Conservation (phyloP, 2,329 filamentous ascomycete species). For the Juglanconis sp. region DNA sequence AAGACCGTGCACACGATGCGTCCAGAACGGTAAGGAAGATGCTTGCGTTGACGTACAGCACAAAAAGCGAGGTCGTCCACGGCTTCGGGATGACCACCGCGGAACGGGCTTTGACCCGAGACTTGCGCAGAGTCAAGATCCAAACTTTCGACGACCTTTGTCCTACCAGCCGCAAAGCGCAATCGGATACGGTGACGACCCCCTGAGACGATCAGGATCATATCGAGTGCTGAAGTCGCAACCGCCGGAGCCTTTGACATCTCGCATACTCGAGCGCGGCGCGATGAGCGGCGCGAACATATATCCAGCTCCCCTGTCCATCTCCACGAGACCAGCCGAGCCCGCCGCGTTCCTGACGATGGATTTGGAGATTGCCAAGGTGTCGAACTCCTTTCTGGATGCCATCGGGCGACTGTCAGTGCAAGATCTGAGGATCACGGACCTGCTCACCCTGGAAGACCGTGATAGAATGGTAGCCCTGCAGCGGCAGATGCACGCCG, state of each 20-base stretch:
- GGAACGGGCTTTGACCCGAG: slow-evolving; percentile 56
- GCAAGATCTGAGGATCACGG: slow-evolving; percentile 48
- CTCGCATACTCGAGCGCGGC: slow-evolving; percentile 50
- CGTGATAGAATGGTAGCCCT: slow-evolving; percentile 49
- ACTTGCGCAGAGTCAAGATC: slow-evolving; percentile 42
- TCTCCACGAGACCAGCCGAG: slow-evolving; percentile 41
- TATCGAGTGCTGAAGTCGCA: slow-evolving; percentile 55
- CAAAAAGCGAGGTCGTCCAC: slow-evolving; percentile 77
- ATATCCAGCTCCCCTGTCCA: slow-evolving; percentile 43
- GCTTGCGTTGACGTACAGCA: slow-evolving; percentile 80
- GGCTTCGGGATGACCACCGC: slow-evolving; percentile 66
- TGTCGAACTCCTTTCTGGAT: slow-evolving; percentile 54
- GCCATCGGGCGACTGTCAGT: slow-evolving; percentile 48
- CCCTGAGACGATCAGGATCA: slow-evolving; percentile 43
- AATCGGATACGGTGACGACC: slow-evolving; percentile 43
- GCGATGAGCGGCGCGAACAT: slow-evolving; percentile 46
- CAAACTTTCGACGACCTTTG: slow-evolving; percentile 45
- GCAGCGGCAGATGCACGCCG: slow-evolving; percentile 52
- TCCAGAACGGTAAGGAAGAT: slow-evolving; percentile 76
- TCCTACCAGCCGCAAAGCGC: slow-evolving; percentile 47
- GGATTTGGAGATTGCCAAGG: slow-evolving; percentile 56
- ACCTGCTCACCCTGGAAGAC: slow-evolving; percentile 51
- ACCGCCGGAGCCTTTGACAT: slow-evolving; percentile 43
- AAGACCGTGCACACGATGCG: slow-evolving; percentile 73
- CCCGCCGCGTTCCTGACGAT: slow-evolving; percentile 57